phyloP scores from a whole-genome alignment of 257 asterid genomes.

The Gentiana macrophylla region DNA sequence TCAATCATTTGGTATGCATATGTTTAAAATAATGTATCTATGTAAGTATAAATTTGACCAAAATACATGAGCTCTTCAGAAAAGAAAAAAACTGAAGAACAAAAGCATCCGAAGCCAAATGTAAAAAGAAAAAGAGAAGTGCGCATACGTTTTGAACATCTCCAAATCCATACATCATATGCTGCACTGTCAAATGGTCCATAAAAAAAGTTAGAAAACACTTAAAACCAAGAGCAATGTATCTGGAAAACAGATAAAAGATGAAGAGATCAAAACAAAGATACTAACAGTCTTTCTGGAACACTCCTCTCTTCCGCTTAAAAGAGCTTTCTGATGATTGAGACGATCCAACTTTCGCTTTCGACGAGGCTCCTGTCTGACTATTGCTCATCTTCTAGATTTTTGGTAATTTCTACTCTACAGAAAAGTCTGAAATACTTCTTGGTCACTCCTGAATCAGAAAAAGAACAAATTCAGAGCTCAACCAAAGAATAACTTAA shows the following conservation, averaged over 20 bases:
- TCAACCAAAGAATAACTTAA: no score
- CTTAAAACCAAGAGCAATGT: background rate
- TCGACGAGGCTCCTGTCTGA: slow-evolving; percentile 47
- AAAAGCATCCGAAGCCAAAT: slow-evolving; percentile 3
- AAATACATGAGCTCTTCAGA: no score
- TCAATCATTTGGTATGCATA: no score
- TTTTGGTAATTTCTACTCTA: background rate
- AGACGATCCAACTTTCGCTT: slow-evolving; percentile 51
- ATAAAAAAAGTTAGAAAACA: slow-evolving; percentile 9
- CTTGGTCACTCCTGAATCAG: no score
- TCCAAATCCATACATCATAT: slow-evolving; percentile 93
- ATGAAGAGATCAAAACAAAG: background rate
- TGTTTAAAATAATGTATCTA: no score
- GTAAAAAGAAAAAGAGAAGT: background rate
- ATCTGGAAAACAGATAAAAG: background rate
- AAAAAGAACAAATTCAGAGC: no score
- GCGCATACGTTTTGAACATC: slow-evolving; percentile 74
- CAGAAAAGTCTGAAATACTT: background rate
- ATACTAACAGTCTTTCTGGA: slow-evolving; percentile 84
- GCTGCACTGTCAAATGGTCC: slow-evolving; percentile 55
- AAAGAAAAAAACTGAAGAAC: background rate
- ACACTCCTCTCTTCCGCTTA: slow-evolving; percentile 90
- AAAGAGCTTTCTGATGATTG: slow-evolving; percentile 61
- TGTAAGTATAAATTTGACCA: no score
- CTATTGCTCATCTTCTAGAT: slow-evolving; percentile 45